Conservation (phyloP, 116 monocot species). For the Papilionanthe hybrid region DNA sequence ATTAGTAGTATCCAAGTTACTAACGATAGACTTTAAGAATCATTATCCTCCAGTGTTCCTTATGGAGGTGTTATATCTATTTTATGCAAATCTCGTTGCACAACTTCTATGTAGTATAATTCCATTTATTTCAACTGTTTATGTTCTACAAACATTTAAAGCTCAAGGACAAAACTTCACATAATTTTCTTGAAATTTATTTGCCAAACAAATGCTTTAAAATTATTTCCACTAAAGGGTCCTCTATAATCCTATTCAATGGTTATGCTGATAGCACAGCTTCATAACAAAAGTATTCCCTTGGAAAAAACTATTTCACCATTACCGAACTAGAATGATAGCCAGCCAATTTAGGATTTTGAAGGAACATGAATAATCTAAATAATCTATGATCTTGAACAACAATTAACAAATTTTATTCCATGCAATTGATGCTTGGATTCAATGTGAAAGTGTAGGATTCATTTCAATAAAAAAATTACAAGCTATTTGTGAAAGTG, state of each 20-base stretch:
- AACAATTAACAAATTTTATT: neutral
- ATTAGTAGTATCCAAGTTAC: no score
- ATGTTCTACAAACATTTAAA: neutral
- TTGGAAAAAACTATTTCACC: no score
- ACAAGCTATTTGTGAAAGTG: no score
- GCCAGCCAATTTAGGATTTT: neutral
- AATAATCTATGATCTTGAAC: neutral
- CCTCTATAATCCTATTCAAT: no score
- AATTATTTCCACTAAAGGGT: no score
- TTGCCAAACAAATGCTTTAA: no score
- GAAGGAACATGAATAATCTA: neutral
- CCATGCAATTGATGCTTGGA: neutral
- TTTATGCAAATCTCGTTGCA: neutral
- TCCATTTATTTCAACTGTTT: neutral
- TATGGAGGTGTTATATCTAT: neutral
- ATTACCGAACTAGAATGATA: no score
- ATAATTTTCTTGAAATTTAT: no score
- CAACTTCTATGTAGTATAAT: neutral
- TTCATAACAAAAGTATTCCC: neutral
- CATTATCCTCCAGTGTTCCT: no score
- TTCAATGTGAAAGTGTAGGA: no score
- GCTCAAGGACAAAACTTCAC: neutral
- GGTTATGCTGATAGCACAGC: neutral
- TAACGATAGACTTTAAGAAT: no score
- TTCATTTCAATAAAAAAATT: no score